These are phyloP conservation scores for Backusella australiensis DNA, from an alignment of 192 early-diverging fungal genomes.

Conservation along the genomic window DNA sequence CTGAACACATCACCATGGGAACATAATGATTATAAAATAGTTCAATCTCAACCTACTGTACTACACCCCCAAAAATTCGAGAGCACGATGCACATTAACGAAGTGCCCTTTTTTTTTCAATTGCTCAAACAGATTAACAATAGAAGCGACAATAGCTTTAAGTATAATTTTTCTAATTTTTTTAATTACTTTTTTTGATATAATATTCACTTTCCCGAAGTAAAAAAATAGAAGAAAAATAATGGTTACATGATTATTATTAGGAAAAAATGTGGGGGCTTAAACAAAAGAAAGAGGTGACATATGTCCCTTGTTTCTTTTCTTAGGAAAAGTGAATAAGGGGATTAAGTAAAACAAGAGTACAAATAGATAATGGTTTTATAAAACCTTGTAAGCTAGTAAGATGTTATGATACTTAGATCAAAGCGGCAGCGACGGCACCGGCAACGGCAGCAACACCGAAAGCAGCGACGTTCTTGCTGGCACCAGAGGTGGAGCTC, in stretches of 20 bases:
- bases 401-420: constrained; percentile 11
- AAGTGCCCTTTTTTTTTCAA: background rate
- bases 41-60: background rate
- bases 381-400: constrained; percentile 8
- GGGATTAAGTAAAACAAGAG: constrained; percentile 8
- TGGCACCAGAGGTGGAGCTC: background rate
- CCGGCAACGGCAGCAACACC: constrained; percentile 14
- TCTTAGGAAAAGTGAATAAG: constrained; percentile 5
- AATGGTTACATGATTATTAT: constrained; percentile 5
- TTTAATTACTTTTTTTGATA: constrained; percentile 5
- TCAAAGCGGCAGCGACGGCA: constrained; percentile 15
- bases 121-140: background rate
- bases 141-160: background rate
- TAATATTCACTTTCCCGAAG: constrained; percentile 6
- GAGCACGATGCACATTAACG: background rate
- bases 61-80: background rate
- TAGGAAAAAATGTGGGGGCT: constrained; percentile 7
- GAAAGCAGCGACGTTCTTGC: constrained; percentile 6
- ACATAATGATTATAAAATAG: background rate
- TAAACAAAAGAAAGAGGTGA: constrained; percentile 10
- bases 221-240: background rate
- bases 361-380: constrained; percentile 3
- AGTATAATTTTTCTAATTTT: constrained; percentile 4
- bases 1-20: background rate
- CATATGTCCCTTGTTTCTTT: constrained; percentile 5